Conservation (phyloP, 495 filamentous ascomycete genomes). For the Pseudomonodictys pantanalensis region DNA sequence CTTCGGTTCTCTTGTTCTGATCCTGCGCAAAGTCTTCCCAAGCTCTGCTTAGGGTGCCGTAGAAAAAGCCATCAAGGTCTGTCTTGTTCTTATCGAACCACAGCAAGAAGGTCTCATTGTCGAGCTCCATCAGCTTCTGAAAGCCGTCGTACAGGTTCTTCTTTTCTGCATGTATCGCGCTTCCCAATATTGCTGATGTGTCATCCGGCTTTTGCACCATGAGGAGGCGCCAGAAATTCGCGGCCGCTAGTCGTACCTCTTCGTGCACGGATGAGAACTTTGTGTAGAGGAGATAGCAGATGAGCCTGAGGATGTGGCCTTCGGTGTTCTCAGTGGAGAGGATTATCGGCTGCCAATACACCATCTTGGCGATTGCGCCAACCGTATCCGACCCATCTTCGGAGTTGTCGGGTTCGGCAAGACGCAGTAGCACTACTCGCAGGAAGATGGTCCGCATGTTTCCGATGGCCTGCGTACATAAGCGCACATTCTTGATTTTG, state of each 20-base stretch:
- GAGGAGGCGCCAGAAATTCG: slow-evolving; percentile 82
- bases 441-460: slow-evolving; percentile 74
- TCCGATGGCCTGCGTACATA: slow-evolving; percentile 76
- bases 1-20: slow-evolving; percentile 74
- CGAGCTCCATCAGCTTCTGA: slow-evolving; percentile 76
- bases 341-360: slow-evolving; percentile 93
- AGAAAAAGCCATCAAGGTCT: slow-evolving; percentile 77
- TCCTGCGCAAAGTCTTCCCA: slow-evolving; percentile 82
- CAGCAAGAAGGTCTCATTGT: slow-evolving; percentile 76
- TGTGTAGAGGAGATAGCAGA: slow-evolving; percentile 87
- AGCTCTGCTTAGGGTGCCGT: slow-evolving; percentile 67
- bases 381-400: slow-evolving; percentile 58
- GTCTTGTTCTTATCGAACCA: slow-evolving; percentile 86
- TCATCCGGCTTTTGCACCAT: slow-evolving; percentile 92
- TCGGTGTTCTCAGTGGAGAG: slow-evolving; percentile 73
- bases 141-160: slow-evolving; percentile 73
- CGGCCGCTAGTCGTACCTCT: slow-evolving; percentile 70
- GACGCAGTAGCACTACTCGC: slow-evolving; percentile 68
- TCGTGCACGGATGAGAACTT: slow-evolving; percentile 66
- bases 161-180: slow-evolving; percentile 66
- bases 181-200: slow-evolving; percentile 64
- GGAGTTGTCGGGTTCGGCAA: slow-evolving; percentile 76
- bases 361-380: slow-evolving; percentile 72
- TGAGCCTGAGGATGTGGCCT: slow-evolving; percentile 69
- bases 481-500: slow-evolving; percentile 74